Percentiles rank a stretch among this genome's conserved stretches.
Conservation (phyloP, 257 asterid genomes). For the Solanum rostratum region DNA sequence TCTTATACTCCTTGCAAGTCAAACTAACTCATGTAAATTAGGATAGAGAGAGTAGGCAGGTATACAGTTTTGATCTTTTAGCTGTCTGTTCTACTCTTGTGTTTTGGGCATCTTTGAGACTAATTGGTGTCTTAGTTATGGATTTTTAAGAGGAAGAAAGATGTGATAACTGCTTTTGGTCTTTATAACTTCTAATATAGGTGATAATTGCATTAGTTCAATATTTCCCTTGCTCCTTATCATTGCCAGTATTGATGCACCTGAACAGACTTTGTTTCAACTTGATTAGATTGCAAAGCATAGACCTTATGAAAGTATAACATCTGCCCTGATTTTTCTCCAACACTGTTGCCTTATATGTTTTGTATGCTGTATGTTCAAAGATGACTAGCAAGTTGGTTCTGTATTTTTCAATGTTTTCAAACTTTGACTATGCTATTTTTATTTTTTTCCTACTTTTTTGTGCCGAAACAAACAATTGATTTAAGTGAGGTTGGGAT, state of each 20-base stretch:
- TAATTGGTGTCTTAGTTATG: not conserved
- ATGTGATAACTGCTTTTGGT: not conserved
- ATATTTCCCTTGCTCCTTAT: not conserved
- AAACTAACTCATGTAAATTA: no score
- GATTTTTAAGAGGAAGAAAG: not conserved
- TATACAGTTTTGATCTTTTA: no score
- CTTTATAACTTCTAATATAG: not conserved
- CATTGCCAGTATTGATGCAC: not conserved
- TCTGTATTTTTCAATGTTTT: not conserved
- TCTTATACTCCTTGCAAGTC: no score
- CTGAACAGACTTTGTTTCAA: not conserved
- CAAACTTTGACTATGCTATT: no score
- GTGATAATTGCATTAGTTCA: not conserved
- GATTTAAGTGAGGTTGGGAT: no score
- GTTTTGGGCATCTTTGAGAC: not conserved
- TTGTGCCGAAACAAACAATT: no score
- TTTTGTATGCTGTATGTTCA: not conserved
- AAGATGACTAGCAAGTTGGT: not conserved
- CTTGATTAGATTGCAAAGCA: not conserved
- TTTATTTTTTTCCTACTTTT: no score
- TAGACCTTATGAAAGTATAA: not conserved
- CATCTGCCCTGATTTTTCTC: not conserved
- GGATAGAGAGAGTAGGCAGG: no score
- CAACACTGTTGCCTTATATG: not conserved
- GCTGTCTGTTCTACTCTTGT: not conserved